Evolutionary conservation across 192 early-diverging fungal species (phyloP).

Genomic region (Endogone sp.): DNA sequence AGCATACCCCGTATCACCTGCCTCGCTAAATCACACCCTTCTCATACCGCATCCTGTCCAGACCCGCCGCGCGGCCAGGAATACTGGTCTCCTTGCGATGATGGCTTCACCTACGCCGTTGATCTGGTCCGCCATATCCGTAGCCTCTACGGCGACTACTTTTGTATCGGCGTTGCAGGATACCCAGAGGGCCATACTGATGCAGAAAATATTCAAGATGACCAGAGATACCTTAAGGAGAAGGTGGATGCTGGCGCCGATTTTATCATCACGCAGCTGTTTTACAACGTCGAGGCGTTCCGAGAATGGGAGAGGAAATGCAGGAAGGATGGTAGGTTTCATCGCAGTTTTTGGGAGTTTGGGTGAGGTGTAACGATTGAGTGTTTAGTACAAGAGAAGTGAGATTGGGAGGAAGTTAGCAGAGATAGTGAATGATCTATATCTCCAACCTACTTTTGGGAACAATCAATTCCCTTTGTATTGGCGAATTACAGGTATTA

Average conservation of each 20-base stretch:
- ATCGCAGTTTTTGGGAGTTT: not conserved
- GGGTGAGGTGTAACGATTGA: not conserved
- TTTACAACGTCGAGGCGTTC: slow-evolving; percentile 75
- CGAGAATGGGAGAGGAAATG: slow-evolving; percentile 67
- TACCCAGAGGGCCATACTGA: slow-evolving; percentile 86
- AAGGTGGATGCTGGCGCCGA: slow-evolving; percentile 82
- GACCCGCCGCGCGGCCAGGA: slow-evolving; percentile 80
- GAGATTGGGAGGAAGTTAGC: too few species aligned
- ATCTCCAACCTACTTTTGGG: too few species aligned
- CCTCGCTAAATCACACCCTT: not conserved
- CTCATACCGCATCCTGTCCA: not conserved
- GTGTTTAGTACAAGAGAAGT: too few species aligned
- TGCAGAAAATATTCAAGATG: slow-evolving; percentile 39
- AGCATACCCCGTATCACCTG: slow-evolving; percentile 15
- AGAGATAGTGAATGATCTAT: too few species aligned
- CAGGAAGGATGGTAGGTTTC: slow-evolving; percentile 42
- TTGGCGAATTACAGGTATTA: too few species aligned
- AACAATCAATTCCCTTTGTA: too few species aligned
- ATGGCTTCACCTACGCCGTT: slow-evolving; percentile 68
- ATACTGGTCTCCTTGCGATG: slow-evolving; percentile 70
- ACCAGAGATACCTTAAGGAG: slow-evolving; percentile 51
- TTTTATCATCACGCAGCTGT: slow-evolving; percentile 82
- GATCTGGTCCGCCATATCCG: slow-evolving; percentile 82
- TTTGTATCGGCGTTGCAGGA: slow-evolving; percentile 86
- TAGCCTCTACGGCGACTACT: slow-evolving; percentile 73